Conservation (phyloP, 345 rosid genomes). For the Linum tenue region DNA sequence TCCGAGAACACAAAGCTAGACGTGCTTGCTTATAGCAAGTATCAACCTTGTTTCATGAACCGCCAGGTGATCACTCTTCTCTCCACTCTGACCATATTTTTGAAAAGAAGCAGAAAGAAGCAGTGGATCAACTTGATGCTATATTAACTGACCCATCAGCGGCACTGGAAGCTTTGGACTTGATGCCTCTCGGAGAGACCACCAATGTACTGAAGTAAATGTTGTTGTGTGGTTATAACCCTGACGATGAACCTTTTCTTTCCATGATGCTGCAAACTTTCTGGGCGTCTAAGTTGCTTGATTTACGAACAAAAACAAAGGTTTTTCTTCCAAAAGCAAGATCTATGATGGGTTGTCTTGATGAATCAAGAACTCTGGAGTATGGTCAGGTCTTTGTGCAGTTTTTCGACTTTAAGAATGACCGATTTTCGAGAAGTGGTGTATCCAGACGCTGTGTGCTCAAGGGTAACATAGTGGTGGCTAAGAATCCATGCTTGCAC, state of each 20-base stretch:
- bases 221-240: constrained; percentile 61
- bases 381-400: constrained; percentile 79
- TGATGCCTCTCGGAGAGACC: constrained; percentile 68
- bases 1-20: constrained; percentile 40
- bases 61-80: constrained; percentile 56
- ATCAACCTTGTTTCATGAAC: constrained; percentile 52
- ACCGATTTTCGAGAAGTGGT: not conserved
- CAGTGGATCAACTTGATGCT: constrained; percentile 49
- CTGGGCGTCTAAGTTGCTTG: constrained; percentile 60
- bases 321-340: constrained; percentile 52
- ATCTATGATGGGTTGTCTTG: constrained; percentile 85
- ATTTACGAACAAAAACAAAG: constrained; percentile 53
- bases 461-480: constrained; percentile 39
- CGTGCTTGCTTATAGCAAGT: constrained; percentile 49
- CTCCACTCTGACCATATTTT: constrained; percentile 42
- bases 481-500: constrained; percentile 65
- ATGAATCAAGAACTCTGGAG: constrained; percentile 59
- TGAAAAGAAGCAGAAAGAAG: constrained; percentile 51
- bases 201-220: constrained; percentile 51
- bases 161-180: constrained; percentile 65
- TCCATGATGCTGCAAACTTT: constrained; percentile 86
- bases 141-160: constrained; percentile 46
- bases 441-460: constrained; percentile 13
- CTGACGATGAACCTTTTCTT: constrained; percentile 72
- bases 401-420: constrained; percentile 17